These are phyloP conservation scores for Candida sakaeoensis DNA, from an alignment of 805 yeast genomes.

Conservation along the genomic window DNA sequence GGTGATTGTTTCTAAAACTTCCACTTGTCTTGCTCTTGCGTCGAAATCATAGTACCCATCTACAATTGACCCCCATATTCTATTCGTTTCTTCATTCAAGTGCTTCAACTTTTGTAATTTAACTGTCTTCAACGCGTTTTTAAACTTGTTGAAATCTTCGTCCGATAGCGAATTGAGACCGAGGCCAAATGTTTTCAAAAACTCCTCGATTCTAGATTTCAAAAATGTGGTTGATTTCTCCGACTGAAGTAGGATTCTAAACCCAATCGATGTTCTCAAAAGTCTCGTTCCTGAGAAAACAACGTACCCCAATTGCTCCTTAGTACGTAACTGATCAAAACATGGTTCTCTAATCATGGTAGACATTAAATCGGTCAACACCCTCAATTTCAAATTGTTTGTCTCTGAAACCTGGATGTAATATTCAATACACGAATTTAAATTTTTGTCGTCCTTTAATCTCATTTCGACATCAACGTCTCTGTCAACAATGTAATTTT, in stretches of 20 bases:
- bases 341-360: conserved; percentile 84
- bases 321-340: conserved; percentile 84
- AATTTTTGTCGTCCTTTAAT: conserved; percentile 63
- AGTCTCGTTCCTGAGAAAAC: conserved; percentile 75
- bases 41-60: conserved; percentile 78
- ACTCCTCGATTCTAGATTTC: conserved; percentile 70
- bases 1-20: conserved; percentile 48
- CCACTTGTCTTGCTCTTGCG: conserved; percentile 54
- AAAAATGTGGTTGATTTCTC: conserved; percentile 73
- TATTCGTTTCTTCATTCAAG: conserved; percentile 66
- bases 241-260: conserved; percentile 76
- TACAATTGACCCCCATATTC: conserved; percentile 64
- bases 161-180: conserved; percentile 48
- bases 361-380: conserved; percentile 58
- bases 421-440: conserved; percentile 82
- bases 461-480: conserved; percentile 43
- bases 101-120: conserved; percentile 73
- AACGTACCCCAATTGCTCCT: conserved; percentile 93
- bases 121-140: conserved; percentile 61
- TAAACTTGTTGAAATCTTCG: conserved; percentile 66
- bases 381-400: conserved; percentile 31
- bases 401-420: conserved; percentile 60
- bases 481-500: conserved; percentile 34
- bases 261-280: conserved; percentile 69
- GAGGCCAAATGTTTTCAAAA: conserved; percentile 47